Base-by-base conservation (phyloP, 2,329 filamentous ascomycete genomes). In the Xylaria sp. region DNA sequence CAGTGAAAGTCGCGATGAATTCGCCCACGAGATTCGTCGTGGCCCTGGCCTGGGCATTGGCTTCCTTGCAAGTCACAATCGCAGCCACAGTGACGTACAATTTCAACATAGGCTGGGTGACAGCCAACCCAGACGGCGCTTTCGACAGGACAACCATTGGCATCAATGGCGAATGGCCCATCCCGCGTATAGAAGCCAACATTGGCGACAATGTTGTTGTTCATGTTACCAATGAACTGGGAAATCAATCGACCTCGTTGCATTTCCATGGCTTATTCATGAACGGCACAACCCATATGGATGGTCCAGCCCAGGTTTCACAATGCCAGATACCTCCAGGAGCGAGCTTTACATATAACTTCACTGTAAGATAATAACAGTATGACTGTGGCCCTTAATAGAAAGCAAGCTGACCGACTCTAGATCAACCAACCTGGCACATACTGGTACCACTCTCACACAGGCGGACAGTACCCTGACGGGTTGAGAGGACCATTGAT, bases 381-480 rank as follows among this genome's bases (percentile, higher is more conserved):
- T n/a, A 36, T 48, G n/a, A n/a, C 30, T 45, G 42, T 17, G 14
- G 48, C 7, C 53, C 27, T 39, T 6, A 4, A 21, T 51, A 7
- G 45, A 24, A 21, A 51, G n/a, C 55, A 69, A 27, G 24, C 67
- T 74, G 57, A 74, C 55, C 30, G 9, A 8, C 19, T 27, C 7
- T 45, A 85, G 90, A 78, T 85, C 63, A 76, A 88, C 57, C 90
- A 93, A 81, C 85, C 89, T 0, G 92, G 92, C 32, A 92, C 91
- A 0, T 94, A 93, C 78, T 94, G 92, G 92, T 94, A 94, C 72
- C 91, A 93, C 77, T 91, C 89, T 4, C 91, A 93, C 75, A 84
- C 85, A 24, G 83, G 84, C 69, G 89, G 85, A 27, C 90, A 92
- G 76, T 93, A 92, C 70, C 90, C 90, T 1, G 91, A 93, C 76